Conservation (phyloP, 306 rosid genomes). For the Pterocarpus santalinus region DNA sequence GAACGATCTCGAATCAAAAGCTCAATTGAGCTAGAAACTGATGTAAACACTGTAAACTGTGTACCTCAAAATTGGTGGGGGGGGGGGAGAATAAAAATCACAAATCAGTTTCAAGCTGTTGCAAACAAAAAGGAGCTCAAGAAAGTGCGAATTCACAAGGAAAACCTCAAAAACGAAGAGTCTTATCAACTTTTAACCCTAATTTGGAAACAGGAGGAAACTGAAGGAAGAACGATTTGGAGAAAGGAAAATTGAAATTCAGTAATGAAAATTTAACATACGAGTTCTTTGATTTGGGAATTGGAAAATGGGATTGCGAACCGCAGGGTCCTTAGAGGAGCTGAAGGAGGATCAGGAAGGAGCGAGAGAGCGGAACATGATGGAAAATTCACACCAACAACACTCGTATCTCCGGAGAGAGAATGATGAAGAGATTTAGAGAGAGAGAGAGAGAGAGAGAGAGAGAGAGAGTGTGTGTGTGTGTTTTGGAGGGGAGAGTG, state of each 20-base stretch:
- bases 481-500: conserved; percentile 12
- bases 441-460: conserved; percentile 8
- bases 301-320: conserved; percentile 41
- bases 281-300: not conserved
- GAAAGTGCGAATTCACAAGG: not conserved
- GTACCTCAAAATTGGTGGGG: conserved; percentile 47
- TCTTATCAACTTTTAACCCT: conserved; percentile 29
- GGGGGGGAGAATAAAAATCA: not conserved
- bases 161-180: not conserved
- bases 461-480: conserved; percentile 2
- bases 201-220: conserved; percentile 32
- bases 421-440: not conserved
- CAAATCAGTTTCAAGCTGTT: not conserved
- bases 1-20: conserved; percentile 40
- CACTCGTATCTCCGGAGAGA: conserved; percentile 10
- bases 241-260: not conserved
- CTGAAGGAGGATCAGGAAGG: conserved; percentile 45
- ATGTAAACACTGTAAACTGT: conserved; percentile 47
- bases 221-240: not conserved
- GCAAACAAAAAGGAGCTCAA: conserved; percentile 7
- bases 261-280: not conserved
- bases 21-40: conserved; percentile 51
- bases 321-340: conserved; percentile 50
- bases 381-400: conserved; percentile 13
- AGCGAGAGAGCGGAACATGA: conserved; percentile 53